A percentile compares a stretch with the other conserved stretches of the same genome.
phyloP scores from a whole-genome alignment of 2,329 filamentous ascomycete genomes.

The Pseudogymnoascus sp. region DNA sequence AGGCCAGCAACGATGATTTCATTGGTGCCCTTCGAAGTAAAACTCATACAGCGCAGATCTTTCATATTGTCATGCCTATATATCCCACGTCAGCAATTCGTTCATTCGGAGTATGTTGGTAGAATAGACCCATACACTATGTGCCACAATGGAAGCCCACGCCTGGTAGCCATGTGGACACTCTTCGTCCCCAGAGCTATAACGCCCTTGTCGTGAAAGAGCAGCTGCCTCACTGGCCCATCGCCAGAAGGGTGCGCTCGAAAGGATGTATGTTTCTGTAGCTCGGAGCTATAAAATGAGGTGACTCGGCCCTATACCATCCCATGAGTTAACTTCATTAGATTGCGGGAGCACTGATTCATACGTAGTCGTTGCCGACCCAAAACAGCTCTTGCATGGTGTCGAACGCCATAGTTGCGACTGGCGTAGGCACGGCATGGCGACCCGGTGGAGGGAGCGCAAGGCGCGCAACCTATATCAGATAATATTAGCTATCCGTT shows the following conservation, averaged over 20 bases:
- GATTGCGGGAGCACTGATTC: constrained; percentile 23
- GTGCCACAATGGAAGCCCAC: constrained; percentile 84
- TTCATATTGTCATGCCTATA: constrained; percentile 66
- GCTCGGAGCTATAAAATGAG: constrained; percentile 79
- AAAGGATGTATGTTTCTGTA: constrained; percentile 87
- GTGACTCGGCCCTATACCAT: constrained; percentile 67
- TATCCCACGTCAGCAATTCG: constrained; percentile 17
- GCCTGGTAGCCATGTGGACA: constrained; percentile 79
- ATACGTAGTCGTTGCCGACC: constrained; percentile 85
- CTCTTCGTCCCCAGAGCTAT: constrained; percentile 76
- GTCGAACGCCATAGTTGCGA: constrained; percentile 83
- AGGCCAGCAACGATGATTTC: constrained; percentile 83
- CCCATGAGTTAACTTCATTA: constrained; percentile 4
- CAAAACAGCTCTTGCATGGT: constrained; percentile 83
- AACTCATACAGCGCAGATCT: constrained; percentile 90
- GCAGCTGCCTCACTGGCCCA: constrained; percentile 76
- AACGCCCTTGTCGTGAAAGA: constrained; percentile 87
- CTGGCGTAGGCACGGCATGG: constrained; percentile 61
- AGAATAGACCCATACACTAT: constrained; percentile 48
- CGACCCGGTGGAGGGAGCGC: constrained; percentile 70
- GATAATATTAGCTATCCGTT: not conserved
- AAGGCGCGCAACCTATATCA: constrained; percentile 68
- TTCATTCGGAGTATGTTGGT: not conserved
- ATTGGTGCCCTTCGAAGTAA: constrained; percentile 75
- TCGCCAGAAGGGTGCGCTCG: constrained; percentile 67